Evolutionary conservation across 257 asterid species (phyloP).

Genomic region (Mitragyna speciosa): DNA sequence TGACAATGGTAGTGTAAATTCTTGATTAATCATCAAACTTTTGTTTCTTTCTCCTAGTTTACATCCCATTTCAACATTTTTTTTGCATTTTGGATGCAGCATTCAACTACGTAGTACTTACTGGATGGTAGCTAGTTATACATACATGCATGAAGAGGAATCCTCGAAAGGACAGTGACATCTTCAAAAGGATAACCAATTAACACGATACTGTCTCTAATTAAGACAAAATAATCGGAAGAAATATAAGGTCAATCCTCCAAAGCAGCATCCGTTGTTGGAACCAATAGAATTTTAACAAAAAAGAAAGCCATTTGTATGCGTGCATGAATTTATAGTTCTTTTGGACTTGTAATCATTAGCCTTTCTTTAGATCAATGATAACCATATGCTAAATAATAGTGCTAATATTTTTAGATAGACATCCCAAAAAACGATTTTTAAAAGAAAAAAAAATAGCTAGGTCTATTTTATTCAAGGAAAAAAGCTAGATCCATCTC

Average conservation of each 20-base stretch:
- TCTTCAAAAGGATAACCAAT: background rate
- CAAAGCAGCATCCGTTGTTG: background rate
- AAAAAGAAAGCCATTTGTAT: background rate
- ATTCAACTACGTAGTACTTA: background rate
- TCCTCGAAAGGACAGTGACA: background rate
- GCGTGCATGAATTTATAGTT: conserved; percentile 2
- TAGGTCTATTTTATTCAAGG: background rate
- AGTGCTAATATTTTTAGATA: background rate
- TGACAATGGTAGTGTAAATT: background rate
- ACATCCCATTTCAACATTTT: background rate
- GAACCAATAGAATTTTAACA: conserved; percentile 9
- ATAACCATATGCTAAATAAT: conserved; percentile 3
- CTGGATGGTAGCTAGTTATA: background rate
- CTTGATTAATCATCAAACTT: background rate
- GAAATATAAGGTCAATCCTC: background rate
- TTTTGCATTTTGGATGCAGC: background rate
- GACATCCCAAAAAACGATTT: too few species aligned
- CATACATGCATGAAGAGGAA: background rate
- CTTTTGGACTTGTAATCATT: conserved; percentile 4
- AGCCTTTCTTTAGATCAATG: background rate
- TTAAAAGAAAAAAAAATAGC: background rate
- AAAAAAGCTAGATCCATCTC: background rate
- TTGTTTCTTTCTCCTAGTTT: background rate
- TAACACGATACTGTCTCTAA: background rate
- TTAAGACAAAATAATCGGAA: background rate